These are phyloP conservation scores for Thelonectria rubi DNA, from an alignment of 2,329 filamentous ascomycete genomes.

Conservation along the genomic window DNA sequence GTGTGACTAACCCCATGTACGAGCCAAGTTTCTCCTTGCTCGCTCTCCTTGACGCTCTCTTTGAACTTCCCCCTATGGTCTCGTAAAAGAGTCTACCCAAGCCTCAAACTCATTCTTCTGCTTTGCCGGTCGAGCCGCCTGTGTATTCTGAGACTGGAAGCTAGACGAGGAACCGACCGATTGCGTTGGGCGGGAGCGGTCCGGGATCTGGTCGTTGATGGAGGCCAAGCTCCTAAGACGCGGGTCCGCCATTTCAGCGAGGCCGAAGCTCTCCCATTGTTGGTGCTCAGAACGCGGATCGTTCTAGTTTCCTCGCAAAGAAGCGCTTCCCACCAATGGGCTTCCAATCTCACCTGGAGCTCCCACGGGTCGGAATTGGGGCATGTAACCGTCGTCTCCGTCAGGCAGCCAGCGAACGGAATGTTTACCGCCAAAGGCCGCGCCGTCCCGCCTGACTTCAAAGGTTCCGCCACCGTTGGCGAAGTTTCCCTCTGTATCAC, in stretches of 20 bases:
- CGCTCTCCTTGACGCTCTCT: background rate
- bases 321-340: constrained; percentile 61
- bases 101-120: background rate
- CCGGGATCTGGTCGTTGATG: background rate
- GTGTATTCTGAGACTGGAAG: background rate
- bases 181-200: background rate
- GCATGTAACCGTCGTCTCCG: constrained; percentile 52
- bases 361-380: constrained; percentile 57
- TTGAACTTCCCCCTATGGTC: background rate
- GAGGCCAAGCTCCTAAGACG: background rate
- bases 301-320: constrained; percentile 49
- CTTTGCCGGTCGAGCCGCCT: background rate
- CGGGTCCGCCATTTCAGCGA: background rate
- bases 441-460: constrained; percentile 66
- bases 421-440: constrained; percentile 49
- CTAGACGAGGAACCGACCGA: background rate
- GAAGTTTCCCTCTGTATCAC: constrained; percentile 87
- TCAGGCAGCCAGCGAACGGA: constrained; percentile 66
- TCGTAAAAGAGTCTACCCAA: background rate
- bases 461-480: constrained; percentile 94
- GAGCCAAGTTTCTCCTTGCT: too few species aligned
- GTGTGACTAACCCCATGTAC: too few species aligned
- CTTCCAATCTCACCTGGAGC: constrained; percentile 76
- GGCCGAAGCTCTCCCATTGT: constrained; percentile 14
- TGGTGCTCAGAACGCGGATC: constrained; percentile 25